phyloP scores from a whole-genome alignment of 2,329 filamentous ascomycete genomes.

The Hymenoscyphus linearis region DNA sequence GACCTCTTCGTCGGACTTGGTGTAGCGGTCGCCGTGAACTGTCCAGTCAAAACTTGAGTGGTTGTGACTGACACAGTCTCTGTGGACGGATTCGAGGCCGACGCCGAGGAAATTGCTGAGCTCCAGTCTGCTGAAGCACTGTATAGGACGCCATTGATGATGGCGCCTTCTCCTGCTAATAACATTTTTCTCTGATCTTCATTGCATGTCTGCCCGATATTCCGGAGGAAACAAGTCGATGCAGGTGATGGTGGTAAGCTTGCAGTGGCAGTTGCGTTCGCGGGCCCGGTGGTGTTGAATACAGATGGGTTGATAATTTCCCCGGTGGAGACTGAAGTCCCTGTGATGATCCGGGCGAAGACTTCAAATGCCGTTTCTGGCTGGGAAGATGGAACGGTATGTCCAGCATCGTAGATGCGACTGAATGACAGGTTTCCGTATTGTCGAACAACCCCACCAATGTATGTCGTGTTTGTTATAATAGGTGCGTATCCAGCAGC shows the following conservation, averaged over 20 bases:
- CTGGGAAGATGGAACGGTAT: slow-evolving; percentile 55
- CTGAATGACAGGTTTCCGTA: slow-evolving; percentile 69
- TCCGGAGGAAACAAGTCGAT: slow-evolving; percentile 56
- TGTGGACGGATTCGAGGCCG: slow-evolving; percentile 6
- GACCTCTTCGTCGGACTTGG: slow-evolving; percentile 26
- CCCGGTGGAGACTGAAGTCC: slow-evolving; percentile 45
- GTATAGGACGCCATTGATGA: slow-evolving; percentile 56
- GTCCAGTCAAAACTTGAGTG: slow-evolving; percentile 30
- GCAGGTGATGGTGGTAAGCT: slow-evolving; percentile 42
- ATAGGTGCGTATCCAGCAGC: slow-evolving; percentile 68
- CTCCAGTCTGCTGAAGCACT: slow-evolving; percentile 38
- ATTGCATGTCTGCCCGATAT: slow-evolving; percentile 50
- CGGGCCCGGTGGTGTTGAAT: slow-evolving; percentile 53
- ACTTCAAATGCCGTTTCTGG: slow-evolving; percentile 49
- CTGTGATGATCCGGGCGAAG: slow-evolving; percentile 53
- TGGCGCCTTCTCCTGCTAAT: slow-evolving; percentile 44
- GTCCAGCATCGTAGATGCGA: slow-evolving; percentile 61
- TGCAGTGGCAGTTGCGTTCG: slow-evolving; percentile 52
- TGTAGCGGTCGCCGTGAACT: slow-evolving; percentile 31
- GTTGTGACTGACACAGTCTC: slow-evolving; percentile 24
- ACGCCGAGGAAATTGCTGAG: slow-evolving; percentile 16
- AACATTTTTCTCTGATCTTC: slow-evolving; percentile 45
- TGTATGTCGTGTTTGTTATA: slow-evolving; percentile 60
- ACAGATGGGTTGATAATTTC: slow-evolving; percentile 43
- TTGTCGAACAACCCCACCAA: slow-evolving; percentile 69